Evolutionary conservation across 306 rosid species (phyloP).

Genomic region (Citrullus amarus): DNA sequence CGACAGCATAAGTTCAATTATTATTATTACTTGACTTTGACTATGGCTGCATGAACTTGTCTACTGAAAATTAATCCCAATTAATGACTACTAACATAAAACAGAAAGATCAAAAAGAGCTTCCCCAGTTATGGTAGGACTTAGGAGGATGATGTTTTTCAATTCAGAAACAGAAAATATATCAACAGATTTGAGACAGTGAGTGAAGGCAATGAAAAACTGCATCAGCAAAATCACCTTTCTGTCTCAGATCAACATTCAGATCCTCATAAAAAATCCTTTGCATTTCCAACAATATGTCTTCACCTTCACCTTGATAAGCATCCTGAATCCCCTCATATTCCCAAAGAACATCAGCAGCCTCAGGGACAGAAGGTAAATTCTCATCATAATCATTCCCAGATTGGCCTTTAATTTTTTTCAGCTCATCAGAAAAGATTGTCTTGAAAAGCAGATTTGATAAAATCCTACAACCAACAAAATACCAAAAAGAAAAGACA

Average conservation of each 20-base stretch:
- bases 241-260: conserved; percentile 18
- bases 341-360: conserved; percentile 54
- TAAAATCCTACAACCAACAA: conserved; percentile 29
- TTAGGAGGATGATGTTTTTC: background rate
- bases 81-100: background rate
- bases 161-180: background rate
- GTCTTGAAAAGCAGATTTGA: conserved; percentile 34
- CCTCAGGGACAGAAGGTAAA: conserved; percentile 11
- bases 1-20: background rate
- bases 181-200: conserved; percentile 1
- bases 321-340: conserved; percentile 37
- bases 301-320: conserved; percentile 55
- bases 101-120: background rate
- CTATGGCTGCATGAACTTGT: background rate
- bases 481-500: background rate
- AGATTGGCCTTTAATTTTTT: conserved; percentile 40
- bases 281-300: conserved; percentile 64
- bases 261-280: conserved; percentile 69
- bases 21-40: background rate
- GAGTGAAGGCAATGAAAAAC: background rate
- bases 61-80: background rate
- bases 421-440: conserved; percentile 67
- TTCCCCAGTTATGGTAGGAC: background rate
- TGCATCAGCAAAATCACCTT: conserved; percentile 24
- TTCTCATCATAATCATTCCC: background rate